Evolutionary conservation across 441 rosid species (phyloP), one percentile per base, ranked within the genome.

Genomic region (Brassica balearica): DNA sequence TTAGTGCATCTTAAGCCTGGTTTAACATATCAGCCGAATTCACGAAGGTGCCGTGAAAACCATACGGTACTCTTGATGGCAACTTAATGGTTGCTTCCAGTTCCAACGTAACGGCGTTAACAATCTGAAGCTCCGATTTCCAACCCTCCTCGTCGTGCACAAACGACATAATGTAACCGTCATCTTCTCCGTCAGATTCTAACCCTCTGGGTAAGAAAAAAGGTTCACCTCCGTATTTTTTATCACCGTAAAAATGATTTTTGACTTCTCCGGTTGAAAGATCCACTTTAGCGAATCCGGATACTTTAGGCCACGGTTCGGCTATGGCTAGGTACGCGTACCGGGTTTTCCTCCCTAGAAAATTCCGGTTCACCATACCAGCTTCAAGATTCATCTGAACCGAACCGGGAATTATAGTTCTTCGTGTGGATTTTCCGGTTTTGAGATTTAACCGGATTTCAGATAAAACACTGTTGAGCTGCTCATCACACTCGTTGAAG

Each of bases 1-100:
- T 80, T 48, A 71, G 53, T 48, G 19, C 23, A 68, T 51, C 67
- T 70, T 76, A 77, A 36, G 87, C 88, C 77, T 92, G 97, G 78
- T 67, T 87, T 38, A 59, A 80, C 85, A 92, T 71, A 53, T 86
- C 86, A 68, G 72, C 84, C 3, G 89, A 80, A 15, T 88, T 89
- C 6, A 92, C 82, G 56, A 90, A 92, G 59, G 97, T 88, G 66
- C 97, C 97, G 61, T 92, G 97, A 69, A 92, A 90, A 6, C 97
- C 97, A 60, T 92, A 92, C 1, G 97, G 97, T 17, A 92, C 93
- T 38, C 97, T 87, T 32, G 94, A 90, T n/a, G 93, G 97, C 76
- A 92, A 70, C 71, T 82, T 76, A 23, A 89, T 80, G 1, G 88
- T 63, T 17, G 93, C 97, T 76, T 92, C 92, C 0, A 86, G 51